Conservation (phyloP, 2,329 filamentous ascomycete genomes). For the Cladophialophora bantiana region DNA sequence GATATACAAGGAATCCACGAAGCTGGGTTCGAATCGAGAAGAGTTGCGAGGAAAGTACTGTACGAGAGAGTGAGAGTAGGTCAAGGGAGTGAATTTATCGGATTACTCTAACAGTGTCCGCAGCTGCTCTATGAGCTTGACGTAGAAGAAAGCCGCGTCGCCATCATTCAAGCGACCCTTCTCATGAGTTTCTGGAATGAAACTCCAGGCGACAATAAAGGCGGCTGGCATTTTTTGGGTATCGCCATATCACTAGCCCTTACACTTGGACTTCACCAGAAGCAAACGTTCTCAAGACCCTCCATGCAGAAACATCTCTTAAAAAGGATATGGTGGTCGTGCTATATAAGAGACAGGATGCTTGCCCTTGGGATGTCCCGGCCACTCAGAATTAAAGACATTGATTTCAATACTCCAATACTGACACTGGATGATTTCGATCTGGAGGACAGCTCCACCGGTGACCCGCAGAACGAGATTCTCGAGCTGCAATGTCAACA, state of each 20-base stretch:
- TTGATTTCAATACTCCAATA: constrained; percentile 53
- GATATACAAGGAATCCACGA: constrained; percentile 86
- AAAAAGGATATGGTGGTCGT: constrained; percentile 98
- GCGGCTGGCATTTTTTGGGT: constrained; percentile 99
- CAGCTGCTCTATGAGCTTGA: constrained; percentile 91
- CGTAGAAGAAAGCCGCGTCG: constrained; percentile 85
- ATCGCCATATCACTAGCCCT: constrained; percentile 90
- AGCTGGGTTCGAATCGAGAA: constrained; percentile 50
- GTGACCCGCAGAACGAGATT: background rate
- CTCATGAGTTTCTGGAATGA: constrained; percentile 98
- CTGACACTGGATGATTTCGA: constrained; percentile 24
- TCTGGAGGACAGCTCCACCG: background rate
- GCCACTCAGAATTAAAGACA: constrained; percentile 87
- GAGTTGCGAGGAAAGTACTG: constrained; percentile 15
- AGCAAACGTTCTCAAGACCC: constrained; percentile 80
- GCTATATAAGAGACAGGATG: constrained; percentile 89
- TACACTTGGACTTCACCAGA: constrained; percentile 91
- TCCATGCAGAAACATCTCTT: constrained; percentile 76
- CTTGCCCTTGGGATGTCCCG: constrained; percentile 92
- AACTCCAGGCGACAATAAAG: constrained; percentile 93
- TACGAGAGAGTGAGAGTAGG: constrained; percentile 23
- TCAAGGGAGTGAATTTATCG: background rate
- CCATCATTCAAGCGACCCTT: constrained; percentile 84
- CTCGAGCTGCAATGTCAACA: constrained; percentile 5
- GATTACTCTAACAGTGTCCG: background rate